Conservation (phyloP, 306 rosid species). For the Cucumis cinereus region DNA sequence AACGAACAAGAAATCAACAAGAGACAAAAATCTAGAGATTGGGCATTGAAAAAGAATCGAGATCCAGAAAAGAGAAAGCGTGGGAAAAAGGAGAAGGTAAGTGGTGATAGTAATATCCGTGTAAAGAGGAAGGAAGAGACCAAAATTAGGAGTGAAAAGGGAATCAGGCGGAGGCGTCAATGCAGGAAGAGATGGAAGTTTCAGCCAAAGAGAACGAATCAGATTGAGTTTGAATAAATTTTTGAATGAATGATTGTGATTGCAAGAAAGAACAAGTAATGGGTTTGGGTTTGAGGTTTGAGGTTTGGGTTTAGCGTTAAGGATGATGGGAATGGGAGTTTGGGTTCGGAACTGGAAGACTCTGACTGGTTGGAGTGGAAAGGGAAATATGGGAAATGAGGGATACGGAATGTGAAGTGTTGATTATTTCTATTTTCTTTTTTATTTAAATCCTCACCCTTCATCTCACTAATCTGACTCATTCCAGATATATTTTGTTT, state of each 20-base stretch:
- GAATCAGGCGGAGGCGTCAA: conserved; percentile 7
- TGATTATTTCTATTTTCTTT: neutral
- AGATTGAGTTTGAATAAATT: neutral
- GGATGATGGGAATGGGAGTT: neutral
- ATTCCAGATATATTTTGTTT: neutral
- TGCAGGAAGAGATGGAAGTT: neutral
- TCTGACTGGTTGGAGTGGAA: neutral
- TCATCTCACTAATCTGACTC: neutral
- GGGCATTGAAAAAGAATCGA: neutral
- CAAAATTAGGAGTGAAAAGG: neutral
- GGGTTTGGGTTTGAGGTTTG: neutral
- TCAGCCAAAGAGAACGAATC: conserved; percentile 2
- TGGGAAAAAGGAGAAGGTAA: neutral
- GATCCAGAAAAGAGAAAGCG: neutral
- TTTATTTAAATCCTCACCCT: neutral
- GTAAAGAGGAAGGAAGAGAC: neutral
- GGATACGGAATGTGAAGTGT: neutral
- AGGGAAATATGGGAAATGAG: too few species aligned
- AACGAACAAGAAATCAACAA: neutral
- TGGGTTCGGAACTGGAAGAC: neutral
- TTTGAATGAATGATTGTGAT: neutral
- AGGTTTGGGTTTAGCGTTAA: neutral
- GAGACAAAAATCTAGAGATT: neutral
- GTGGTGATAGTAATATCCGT: neutral
- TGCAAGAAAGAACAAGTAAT: neutral